Evolutionary conservation across 129 eudicot genomes (phyloP).

Genomic region (Lactuca saligna): DNA sequence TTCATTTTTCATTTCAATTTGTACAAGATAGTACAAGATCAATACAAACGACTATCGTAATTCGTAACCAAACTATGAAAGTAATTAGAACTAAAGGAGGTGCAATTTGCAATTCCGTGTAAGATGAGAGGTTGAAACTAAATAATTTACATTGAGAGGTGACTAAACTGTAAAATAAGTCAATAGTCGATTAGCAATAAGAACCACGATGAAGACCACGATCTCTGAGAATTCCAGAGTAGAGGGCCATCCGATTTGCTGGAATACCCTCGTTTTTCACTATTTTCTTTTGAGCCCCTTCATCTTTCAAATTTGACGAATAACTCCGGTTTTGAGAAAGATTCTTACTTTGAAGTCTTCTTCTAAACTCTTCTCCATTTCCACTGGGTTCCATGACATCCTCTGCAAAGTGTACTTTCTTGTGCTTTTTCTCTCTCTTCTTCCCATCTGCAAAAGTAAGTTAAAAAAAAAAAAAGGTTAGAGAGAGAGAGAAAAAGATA

Average conservation of each 20-base stretch:
- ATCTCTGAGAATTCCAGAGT: slow-evolving; percentile 73
- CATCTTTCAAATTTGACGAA: slow-evolving; percentile 20
- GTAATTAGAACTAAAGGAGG: neutral
- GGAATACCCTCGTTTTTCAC: slow-evolving; percentile 41
- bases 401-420: slow-evolving; percentile 80
- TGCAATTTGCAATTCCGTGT: slow-evolving; percentile 6
- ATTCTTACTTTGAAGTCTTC: slow-evolving; percentile 30
- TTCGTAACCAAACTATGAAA: neutral
- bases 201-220: slow-evolving; percentile 55
- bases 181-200: slow-evolving; percentile 46
- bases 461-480: neutral
- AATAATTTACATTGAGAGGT: slow-evolving; percentile 20
- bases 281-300: slow-evolving; percentile 24
- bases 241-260: slow-evolving; percentile 71
- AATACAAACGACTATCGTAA: neutral
- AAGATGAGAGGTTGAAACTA: slow-evolving; percentile 22
- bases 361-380: slow-evolving; percentile 72
- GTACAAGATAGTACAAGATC: slow-evolving; percentile 18
- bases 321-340: slow-evolving; percentile 8
- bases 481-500: slow-evolving; percentile 16
- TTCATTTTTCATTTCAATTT: slow-evolving; percentile 20
- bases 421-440: slow-evolving; percentile 65
- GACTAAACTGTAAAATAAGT: neutral
- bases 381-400: slow-evolving; percentile 87
- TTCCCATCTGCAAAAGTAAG: slow-evolving; percentile 34